These are phyloP conservation scores for Bremia lactucae DNA, from an alignment of 352 stramenopile genomes.

Conservation along the genomic window DNA sequence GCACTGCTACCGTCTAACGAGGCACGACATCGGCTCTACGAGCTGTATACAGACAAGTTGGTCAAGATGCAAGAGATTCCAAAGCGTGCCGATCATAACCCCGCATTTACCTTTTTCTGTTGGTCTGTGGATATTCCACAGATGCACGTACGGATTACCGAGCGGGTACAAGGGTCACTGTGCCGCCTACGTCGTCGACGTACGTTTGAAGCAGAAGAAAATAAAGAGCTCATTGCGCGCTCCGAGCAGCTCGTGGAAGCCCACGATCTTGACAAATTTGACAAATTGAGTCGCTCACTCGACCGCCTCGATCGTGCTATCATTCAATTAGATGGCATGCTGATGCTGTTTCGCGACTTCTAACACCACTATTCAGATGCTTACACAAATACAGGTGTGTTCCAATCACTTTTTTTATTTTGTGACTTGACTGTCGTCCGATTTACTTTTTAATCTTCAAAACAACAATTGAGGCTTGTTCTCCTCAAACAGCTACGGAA, in stretches of 20 bases:
- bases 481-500: no score
- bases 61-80: constrained; percentile 81
- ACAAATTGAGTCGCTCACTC: constrained; percentile 74
- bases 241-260: constrained; percentile 80
- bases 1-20: constrained; percentile 78
- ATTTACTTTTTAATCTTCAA: constrained; percentile 12
- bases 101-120: constrained; percentile 80
- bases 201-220: constrained; percentile 69
- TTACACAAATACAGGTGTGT: no score
- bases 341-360: constrained; percentile 85
- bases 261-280: constrained; percentile 80
- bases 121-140: constrained; percentile 71
- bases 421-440: no score
- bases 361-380: constrained; percentile 30
- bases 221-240: constrained; percentile 83
- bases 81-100: constrained; percentile 82
- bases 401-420: no score
- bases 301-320: constrained; percentile 75
- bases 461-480: no score
- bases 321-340: constrained; percentile 78
- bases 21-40: constrained; percentile 67
- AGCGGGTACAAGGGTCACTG: constrained; percentile 63
- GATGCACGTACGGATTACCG: constrained; percentile 50
- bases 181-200: constrained; percentile 55
- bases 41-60: constrained; percentile 64